Conservation (phyloP, 2,329 filamentous ascomycete genomes). For the Colletotrichum sp. region DNA sequence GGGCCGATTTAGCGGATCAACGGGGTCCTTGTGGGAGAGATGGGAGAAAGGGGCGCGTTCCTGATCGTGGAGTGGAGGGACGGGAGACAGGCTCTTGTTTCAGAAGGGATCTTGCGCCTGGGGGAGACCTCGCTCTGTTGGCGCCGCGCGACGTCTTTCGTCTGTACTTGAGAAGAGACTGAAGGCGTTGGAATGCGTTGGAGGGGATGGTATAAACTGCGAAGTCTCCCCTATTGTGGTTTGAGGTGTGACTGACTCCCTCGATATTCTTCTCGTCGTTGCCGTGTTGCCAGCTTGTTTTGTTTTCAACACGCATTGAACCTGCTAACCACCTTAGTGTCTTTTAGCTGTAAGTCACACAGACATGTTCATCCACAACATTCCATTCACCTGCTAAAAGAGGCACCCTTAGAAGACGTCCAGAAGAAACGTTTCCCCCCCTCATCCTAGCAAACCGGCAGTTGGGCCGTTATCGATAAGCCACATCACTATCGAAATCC, state of each 20-base stretch:
- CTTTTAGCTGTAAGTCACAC: neutral
- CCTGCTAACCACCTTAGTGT: neutral
- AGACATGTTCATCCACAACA: neutral
- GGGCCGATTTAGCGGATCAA: slow-evolving; percentile 9
- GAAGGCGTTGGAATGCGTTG: neutral
- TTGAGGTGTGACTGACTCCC: neutral
- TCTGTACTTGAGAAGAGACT: slow-evolving; percentile 4
- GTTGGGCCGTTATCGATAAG: slow-evolving; percentile 15
- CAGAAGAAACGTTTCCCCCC: neutral
- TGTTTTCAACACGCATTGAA: neutral
- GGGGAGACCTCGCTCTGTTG: slow-evolving; percentile 10
- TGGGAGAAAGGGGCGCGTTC: neutral
- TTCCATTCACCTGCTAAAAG: neutral
- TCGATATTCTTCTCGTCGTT: neutral
- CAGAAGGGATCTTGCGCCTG: slow-evolving; percentile 10
- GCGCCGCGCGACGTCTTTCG: slow-evolving; percentile 14
- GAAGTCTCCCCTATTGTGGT: neutral
- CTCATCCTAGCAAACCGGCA: neutral
- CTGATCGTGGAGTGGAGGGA: slow-evolving; percentile 15
- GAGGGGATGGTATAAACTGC: neutral
- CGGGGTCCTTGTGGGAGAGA: neutral
- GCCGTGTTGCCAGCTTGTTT: neutral
- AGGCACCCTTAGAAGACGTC: neutral
- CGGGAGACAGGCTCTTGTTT: slow-evolving; percentile 19
- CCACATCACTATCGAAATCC: slow-evolving; percentile 6